phyloP scores from a whole-genome alignment of 176 grass and related monocot species.

The Ampelocalamus luodianensis region DNA sequence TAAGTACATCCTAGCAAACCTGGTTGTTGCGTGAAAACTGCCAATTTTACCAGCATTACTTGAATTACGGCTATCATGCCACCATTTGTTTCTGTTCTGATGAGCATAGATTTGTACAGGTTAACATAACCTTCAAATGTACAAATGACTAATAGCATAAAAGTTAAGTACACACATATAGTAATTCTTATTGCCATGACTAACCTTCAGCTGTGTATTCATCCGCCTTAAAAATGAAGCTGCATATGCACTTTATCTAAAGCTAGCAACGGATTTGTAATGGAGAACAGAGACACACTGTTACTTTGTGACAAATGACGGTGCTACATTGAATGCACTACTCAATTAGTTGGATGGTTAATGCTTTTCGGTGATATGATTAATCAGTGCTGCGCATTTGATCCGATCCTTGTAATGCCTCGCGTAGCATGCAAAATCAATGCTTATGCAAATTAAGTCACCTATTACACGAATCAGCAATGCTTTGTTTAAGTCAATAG shows the following conservation, averaged over 20 bases:
- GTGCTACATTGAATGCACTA: slow-evolving; percentile 1
- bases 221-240: background rate
- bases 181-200: background rate
- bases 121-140: background rate
- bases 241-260: background rate
- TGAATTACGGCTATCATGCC: background rate
- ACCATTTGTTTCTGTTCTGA: background rate
- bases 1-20: background rate
- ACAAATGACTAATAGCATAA: background rate
- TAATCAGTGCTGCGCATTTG: background rate
- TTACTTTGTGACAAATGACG: background rate
- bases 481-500: background rate
- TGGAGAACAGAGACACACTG: background rate
- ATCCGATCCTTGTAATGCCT: background rate
- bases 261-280: background rate
- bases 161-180: background rate
- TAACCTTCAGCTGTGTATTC: background rate
- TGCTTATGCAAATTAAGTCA: background rate
- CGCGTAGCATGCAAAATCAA: background rate
- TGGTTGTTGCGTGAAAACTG: background rate
- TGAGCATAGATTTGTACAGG: background rate
- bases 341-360: background rate
- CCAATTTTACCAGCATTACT: background rate
- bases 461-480: background rate
- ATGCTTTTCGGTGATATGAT: background rate